Evolutionary conservation across 2,329 filamentous ascomycete genomes (phyloP).

Genomic region (Ustilaginoidea virens): DNA sequence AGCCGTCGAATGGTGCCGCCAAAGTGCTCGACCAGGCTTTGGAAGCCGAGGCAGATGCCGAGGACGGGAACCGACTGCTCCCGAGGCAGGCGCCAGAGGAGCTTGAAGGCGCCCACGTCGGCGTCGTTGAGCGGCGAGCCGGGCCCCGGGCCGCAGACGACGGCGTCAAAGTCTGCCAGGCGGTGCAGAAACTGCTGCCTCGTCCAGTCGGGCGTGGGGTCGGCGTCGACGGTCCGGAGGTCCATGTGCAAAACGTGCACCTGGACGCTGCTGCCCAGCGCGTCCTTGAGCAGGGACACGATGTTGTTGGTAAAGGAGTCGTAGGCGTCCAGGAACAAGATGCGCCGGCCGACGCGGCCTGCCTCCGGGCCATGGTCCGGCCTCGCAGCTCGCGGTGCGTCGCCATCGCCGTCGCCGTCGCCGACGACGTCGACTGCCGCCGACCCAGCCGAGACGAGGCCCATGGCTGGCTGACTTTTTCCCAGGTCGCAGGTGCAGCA

Average conservation of each 20-base stretch:
- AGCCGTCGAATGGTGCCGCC: constrained; percentile 53
- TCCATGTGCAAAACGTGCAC: constrained; percentile 24
- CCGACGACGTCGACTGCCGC: background rate
- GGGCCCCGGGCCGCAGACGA: constrained; percentile 83
- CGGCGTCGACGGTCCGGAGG: constrained; percentile 48
- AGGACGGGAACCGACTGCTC: constrained; percentile 56
- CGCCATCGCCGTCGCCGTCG: background rate
- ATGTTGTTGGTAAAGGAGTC: constrained; percentile 98
- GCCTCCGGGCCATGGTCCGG: too few relatives aligned
- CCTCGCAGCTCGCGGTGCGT: too few relatives aligned
- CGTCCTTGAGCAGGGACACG: constrained; percentile 59
- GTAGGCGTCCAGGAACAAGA: constrained; percentile 89
- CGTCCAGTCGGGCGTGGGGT: constrained; percentile 30
- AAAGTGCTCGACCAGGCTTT: constrained; percentile 57
- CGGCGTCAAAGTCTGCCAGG: constrained; percentile 55
- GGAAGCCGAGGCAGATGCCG: constrained; percentile 81
- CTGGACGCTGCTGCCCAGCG: constrained; percentile 51
- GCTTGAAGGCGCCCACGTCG: constrained; percentile 73
- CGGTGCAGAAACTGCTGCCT: constrained; percentile 21
- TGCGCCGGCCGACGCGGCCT: constrained; percentile 20
- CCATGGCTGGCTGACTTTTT: too few relatives aligned
- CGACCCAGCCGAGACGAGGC: background rate
- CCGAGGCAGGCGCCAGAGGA: constrained; percentile 54
- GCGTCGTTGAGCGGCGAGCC: constrained; percentile 55
- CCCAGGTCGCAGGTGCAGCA: too few relatives aligned